Base-by-base conservation (phyloP, 495 filamentous ascomycete species). In the Friedmanniomyces endolithicus region DNA sequence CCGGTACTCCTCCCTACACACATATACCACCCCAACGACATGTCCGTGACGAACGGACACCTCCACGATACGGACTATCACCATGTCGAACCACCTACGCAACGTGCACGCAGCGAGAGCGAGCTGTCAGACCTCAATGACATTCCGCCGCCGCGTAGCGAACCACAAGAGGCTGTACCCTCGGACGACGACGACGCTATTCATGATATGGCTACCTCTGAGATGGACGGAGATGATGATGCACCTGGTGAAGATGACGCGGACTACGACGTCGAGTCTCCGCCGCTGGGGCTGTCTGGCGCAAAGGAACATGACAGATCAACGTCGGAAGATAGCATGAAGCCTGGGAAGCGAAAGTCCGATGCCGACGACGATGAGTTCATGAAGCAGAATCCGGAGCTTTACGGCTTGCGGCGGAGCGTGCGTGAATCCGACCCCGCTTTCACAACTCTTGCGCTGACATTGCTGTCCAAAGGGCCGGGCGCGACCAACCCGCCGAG, bases 321-420 rank as follows among this genome's bases (percentile, higher is more conserved):
- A 61, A 76, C 79, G 62, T 88, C 87, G 33, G 71, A 78, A 55
- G 78, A 81, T 55, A 79, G 80, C 31, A 72, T 72, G 39, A 78
- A 78, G 60, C 77, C 78, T 39, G 66, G 77, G 23, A 95, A 95
- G 75, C 82, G 88, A 61, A 95, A 90, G 72, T 77, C 78, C 23
- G 74, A 75, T 37, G 71, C 72, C 23, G 77, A 82, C 20, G 84
- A 86, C 43, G 87, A 94, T 27, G 84, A 90, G 22, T 86, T 80
- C 61, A 95, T 95, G 60, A 75, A 80, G 58, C 82, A 88, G 64
- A 89, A 98, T 66, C 92, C 92, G n/a, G 92, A 96, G 65, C 73
- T 98, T 19, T 98, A 96, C 71, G 92, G 90, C 17, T 74, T 99
- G 48, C 79, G 92, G 57, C 78, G 92, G 65, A 98, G 92, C 72